These are phyloP conservation scores for Talaromyces thailandensis DNA, from an alignment of 495 filamentous ascomycete species.

Conservation along the genomic window DNA sequence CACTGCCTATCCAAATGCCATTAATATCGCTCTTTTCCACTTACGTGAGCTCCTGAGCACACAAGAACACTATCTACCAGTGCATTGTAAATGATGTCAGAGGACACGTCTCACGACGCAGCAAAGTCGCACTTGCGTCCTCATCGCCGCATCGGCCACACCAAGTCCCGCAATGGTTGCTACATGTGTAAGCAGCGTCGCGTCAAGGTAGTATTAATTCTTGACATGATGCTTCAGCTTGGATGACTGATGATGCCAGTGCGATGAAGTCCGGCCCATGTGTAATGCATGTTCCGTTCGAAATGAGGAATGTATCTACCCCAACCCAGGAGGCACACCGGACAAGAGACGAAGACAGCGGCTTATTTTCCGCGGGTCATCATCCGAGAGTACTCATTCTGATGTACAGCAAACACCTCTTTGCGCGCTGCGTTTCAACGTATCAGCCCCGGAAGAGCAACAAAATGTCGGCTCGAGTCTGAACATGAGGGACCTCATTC, in stretches of 20 bases:
- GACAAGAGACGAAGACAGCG: not conserved
- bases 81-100: not conserved
- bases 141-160: not conserved
- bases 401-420: not conserved
- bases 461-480: not conserved
- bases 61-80: not conserved
- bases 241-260: constrained; percentile 11
- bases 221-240: not conserved
- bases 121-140: not conserved
- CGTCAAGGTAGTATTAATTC: constrained; percentile 13
- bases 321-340: not conserved
- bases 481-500: constrained; percentile 17
- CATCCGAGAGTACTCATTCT: not conserved
- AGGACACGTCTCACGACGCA: not conserved
- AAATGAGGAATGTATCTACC: constrained; percentile 12
- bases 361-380: not conserved
- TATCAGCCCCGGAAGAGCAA: not conserved
- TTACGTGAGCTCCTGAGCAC: not conserved
- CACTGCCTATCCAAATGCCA: not conserved
- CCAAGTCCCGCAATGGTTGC: constrained; percentile 19
- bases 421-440: not conserved
- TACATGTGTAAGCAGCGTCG: constrained; percentile 17
- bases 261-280: constrained; percentile 17
- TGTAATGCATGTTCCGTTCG: constrained; percentile 16
- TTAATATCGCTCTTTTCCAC: not conserved